Percentiles rank a stretch among this genome's conserved stretches.
phyloP scores from a whole-genome alignment of 148 eudicot species.

The Talinum fruticosum region DNA sequence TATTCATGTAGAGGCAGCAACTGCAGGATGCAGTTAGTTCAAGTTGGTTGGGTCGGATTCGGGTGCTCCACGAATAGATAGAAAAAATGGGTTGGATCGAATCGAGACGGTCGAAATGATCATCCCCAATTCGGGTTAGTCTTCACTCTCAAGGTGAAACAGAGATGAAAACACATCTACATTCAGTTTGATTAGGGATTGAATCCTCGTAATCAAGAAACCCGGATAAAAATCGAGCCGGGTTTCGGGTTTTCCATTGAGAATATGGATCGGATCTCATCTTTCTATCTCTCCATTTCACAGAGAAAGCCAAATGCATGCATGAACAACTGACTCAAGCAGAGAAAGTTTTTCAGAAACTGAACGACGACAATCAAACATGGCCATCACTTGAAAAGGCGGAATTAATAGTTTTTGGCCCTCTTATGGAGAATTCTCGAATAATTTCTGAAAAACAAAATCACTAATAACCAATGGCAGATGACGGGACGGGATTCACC shows the following conservation, averaged over 20 bases:
- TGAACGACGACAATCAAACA: neutral
- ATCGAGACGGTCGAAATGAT: too few relatives aligned
- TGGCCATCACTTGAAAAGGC: neutral
- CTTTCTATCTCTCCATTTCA: neutral
- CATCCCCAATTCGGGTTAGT: neutral
- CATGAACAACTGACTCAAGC: neutral
- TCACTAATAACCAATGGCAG: neutral
- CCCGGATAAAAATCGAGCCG: neutral
- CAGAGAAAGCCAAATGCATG: neutral
- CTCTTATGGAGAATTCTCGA: neutral
- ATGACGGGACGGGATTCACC: neutral
- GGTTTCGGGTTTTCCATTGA: neutral
- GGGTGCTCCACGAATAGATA: neutral
- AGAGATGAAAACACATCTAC: too few relatives aligned
- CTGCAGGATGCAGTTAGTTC: neutral
- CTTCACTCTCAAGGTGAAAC: too few relatives aligned
- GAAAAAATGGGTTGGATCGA: neutral
- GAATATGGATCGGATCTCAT: constrained; percentile 8
- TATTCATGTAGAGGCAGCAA: constrained; percentile 12
- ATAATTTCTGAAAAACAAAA: neutral
- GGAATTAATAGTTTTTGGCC: neutral
- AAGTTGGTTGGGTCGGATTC: neutral
- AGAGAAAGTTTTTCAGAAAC: neutral
- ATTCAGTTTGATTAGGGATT: neutral
- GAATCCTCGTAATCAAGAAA: too few relatives aligned